Evolutionary conservation across 2,329 filamentous ascomycete genomes (phyloP).

Genomic region (Exophiala sp.): DNA sequence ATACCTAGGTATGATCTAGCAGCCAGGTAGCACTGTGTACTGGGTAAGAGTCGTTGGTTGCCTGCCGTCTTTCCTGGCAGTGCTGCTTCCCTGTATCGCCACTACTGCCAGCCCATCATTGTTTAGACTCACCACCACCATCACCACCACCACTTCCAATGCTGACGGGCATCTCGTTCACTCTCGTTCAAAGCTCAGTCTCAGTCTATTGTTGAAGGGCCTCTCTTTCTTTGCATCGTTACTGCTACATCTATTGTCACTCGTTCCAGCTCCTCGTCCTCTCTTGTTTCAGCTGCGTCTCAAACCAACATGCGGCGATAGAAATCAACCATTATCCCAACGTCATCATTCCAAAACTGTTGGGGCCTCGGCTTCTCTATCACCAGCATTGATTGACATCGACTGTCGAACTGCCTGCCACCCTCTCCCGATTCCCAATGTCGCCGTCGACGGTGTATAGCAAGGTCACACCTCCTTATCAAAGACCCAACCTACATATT

Average conservation of each 20-base stretch:
- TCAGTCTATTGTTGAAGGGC: not conserved
- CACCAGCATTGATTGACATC: too few species aligned
- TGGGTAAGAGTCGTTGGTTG: too few species aligned
- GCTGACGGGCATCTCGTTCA: too few species aligned
- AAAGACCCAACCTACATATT: conserved; percentile 46
- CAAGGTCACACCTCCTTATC: conserved; percentile 35
- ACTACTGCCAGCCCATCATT: too few species aligned
- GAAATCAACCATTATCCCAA: not conserved
- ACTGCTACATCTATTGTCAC: not conserved
- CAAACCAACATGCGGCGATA: conserved; percentile 1
- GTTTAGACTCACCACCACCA: too few species aligned
- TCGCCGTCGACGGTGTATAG: conserved; percentile 27
- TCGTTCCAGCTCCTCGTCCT: not conserved
- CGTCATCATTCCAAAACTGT: conserved; percentile 5
- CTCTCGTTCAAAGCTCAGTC: too few species aligned
- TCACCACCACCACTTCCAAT: too few species aligned
- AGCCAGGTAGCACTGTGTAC: too few species aligned
- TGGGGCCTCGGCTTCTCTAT: not conserved
- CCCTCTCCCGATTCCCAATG: conserved; percentile 17
- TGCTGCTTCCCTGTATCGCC: too few species aligned
- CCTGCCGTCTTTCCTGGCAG: too few species aligned
- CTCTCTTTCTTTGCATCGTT: not conserved
- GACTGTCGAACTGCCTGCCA: not conserved
- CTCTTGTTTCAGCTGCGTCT: conserved; percentile 15
- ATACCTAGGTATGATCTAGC: too few species aligned